Percentiles rank a stretch among this genome's conserved stretches.
phyloP scores from a whole-genome alignment of 345 rosid genomes.

The Gossypium thurberi region DNA sequence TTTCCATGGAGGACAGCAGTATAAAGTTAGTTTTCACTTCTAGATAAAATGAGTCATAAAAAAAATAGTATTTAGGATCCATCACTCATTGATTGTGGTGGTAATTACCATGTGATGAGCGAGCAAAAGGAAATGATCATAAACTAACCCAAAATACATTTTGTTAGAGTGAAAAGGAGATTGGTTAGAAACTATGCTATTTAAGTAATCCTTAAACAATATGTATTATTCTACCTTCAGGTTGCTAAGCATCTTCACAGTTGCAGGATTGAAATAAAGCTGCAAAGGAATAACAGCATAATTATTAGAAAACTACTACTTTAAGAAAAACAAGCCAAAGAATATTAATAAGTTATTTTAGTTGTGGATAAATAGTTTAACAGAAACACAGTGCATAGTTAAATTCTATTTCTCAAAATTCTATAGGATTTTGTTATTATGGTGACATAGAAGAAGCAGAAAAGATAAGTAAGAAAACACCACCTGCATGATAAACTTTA shows the following conservation, averaged over 20 bases:
- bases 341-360: not conserved
- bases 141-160: not conserved
- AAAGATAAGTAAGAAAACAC: not conserved
- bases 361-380: not conserved
- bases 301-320: not conserved
- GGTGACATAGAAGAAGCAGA: not conserved
- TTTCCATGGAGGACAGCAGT: not conserved
- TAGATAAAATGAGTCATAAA: not conserved
- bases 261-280: slow-evolving; percentile 56
- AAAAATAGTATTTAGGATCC: not conserved
- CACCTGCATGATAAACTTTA: slow-evolving; percentile 75
- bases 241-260: slow-evolving; percentile 60
- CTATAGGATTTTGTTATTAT: not conserved
- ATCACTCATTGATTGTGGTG: not conserved
- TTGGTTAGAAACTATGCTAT: not conserved
- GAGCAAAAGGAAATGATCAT: not conserved
- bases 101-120: not conserved
- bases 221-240: slow-evolving; percentile 32
- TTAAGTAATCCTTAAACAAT: not conserved
- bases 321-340: not conserved
- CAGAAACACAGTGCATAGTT: not conserved
- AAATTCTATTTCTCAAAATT: not conserved
- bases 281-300: slow-evolving; percentile 16
- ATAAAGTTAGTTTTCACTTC: not conserved
- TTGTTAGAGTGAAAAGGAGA: not conserved